Evolutionary conservation across 495 filamentous ascomycete genomes (phyloP).

Genomic region (Pseudomonodictys pantanalensis): DNA sequence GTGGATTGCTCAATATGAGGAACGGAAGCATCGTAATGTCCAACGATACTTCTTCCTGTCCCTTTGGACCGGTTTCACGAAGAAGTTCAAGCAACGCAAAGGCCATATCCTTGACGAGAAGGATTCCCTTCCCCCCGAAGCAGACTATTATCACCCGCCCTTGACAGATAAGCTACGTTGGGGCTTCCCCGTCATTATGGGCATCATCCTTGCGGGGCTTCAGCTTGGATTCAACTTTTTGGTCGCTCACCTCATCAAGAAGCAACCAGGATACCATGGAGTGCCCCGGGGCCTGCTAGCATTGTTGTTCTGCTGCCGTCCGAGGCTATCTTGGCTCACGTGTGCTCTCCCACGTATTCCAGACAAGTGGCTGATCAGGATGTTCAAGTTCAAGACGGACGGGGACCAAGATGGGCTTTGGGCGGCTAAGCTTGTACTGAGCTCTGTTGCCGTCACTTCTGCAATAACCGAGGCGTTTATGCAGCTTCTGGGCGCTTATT

Average conservation of each 20-base stretch:
- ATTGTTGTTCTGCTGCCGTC: constrained; percentile 3
- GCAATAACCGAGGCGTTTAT: constrained; percentile 5
- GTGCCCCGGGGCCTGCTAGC: neutral
- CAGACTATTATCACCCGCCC: neutral
- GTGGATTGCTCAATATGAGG: neutral
- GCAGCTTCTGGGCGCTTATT: constrained; percentile 9
- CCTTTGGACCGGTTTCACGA: neutral
- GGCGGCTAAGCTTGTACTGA: constrained; percentile 3
- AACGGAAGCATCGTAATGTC: neutral
- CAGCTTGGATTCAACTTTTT: constrained; percentile 3
- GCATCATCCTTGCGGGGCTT: neutral
- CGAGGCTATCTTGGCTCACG: neutral
- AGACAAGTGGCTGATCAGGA: neutral
- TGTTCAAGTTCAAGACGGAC: neutral
- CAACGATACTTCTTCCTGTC: neutral
- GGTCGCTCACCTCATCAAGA: neutral
- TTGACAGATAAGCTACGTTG: neutral
- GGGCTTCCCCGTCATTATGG: neutral
- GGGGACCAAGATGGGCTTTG: constrained; percentile 1
- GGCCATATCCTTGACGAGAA: neutral
- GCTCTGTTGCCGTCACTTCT: constrained; percentile 3
- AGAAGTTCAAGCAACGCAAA: neutral
- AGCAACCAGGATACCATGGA: neutral
- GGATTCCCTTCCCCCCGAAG: neutral
- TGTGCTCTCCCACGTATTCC: neutral